These are phyloP conservation scores for Epichloe typhina DNA, from an alignment of 2,329 filamentous ascomycete species.

Conservation along the genomic window DNA sequence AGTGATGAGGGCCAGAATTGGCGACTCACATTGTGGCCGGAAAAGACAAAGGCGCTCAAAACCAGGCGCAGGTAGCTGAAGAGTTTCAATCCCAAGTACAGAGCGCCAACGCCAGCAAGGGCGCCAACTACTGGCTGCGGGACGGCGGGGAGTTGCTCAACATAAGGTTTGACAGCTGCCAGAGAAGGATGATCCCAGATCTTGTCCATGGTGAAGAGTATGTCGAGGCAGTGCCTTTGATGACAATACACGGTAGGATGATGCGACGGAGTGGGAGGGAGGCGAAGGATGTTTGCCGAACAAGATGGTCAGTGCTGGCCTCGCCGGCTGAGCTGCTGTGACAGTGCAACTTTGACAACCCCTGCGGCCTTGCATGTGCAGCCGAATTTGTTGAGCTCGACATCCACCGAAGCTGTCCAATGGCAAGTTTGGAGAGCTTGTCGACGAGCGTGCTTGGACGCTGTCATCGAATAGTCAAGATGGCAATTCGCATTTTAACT, in stretches of 20 bases:
- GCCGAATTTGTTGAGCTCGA: constrained; percentile 5
- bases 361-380: background rate
- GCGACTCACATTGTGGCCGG: constrained; percentile 45
- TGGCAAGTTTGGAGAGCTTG: background rate
- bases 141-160: constrained; percentile 17
- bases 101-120: constrained; percentile 42
- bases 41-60: constrained; percentile 54
- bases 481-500: too few relatives aligned
- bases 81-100: constrained; percentile 43
- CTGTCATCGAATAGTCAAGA: too few relatives aligned
- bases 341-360: background rate
- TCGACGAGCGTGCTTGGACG: background rate
- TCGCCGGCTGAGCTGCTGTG: too few relatives aligned
- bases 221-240: background rate
- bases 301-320: too few relatives aligned
- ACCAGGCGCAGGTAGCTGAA: constrained; percentile 48
- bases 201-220: constrained; percentile 14
- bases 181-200: constrained; percentile 7
- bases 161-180: constrained; percentile 5
- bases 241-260: background rate
- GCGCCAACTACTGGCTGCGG: constrained; percentile 33
- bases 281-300: background rate
- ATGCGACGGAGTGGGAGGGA: background rate
- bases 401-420: background rate
- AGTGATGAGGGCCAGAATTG: background rate